phyloP scores from a whole-genome alignment of 2,329 filamentous ascomycete genomes.

The Penicillium sp. region DNA sequence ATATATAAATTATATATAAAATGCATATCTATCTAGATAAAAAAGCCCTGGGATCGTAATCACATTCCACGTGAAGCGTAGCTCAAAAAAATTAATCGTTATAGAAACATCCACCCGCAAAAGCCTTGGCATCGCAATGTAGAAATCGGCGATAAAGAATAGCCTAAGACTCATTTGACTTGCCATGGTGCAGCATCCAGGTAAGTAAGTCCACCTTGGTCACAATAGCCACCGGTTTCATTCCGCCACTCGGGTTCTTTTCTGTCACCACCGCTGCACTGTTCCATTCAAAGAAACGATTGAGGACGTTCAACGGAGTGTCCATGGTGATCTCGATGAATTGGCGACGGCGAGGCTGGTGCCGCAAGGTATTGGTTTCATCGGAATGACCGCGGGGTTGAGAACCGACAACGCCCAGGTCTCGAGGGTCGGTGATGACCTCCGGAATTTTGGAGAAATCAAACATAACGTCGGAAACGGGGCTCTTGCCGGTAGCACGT shows the following conservation, averaged over 20 bases:
- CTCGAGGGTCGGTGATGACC: slow-evolving; percentile 79
- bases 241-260: slow-evolving; percentile 52
- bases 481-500: slow-evolving; percentile 65
- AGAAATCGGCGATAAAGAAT: too few species aligned
- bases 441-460: slow-evolving; percentile 84
- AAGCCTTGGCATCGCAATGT: too few species aligned
- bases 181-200: slow-evolving; percentile 72
- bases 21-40: too few species aligned
- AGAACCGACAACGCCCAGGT: slow-evolving; percentile 45
- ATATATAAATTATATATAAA: too few species aligned
- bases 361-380: not conserved
- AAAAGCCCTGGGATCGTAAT: slow-evolving; percentile 14
- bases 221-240: slow-evolving; percentile 81
- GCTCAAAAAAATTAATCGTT: slow-evolving; percentile 12
- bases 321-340: slow-evolving; percentile 94
- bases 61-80: slow-evolving; percentile 14
- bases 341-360: slow-evolving; percentile 51
- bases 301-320: slow-evolving; percentile 74
- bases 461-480: slow-evolving; percentile 90
- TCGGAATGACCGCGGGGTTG: slow-evolving; percentile 19
- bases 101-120: slow-evolving; percentile 2
- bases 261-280: slow-evolving; percentile 93
- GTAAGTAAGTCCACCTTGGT: slow-evolving; percentile 94
- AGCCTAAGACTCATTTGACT: slow-evolving; percentile 17
- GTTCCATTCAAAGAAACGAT: slow-evolving; percentile 97